Base-by-base conservation (phyloP, 805 yeast genomes). In the Kregervanrija fluxuum region DNA sequence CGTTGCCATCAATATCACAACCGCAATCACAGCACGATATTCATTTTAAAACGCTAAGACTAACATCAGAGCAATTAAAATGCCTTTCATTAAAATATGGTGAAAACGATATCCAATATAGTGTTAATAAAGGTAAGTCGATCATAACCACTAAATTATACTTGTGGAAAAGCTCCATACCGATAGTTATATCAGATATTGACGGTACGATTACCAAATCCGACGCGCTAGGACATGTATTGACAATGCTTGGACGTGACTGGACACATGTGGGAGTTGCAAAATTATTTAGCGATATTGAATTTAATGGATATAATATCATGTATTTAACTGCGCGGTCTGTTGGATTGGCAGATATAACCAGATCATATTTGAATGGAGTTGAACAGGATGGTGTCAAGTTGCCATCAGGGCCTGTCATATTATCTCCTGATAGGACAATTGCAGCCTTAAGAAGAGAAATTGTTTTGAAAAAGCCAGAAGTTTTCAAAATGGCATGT, bases 261-360 rank as follows among this genome's bases (percentile, higher is more conserved):
- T 93, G 99, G 99, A 93, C 99, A 0, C 99, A 93, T 61, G 77
- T 80, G 2, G 99, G 99, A 31, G 99, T 93, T 35, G 96, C 97
- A 2, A 81, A 82, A 56, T 67, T 93, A 45, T 93, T 90, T 60
- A 79, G 79, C n/a, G 99, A 93, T 61, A 93, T 93, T 49, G 59
- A 74, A 38, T 67, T 74, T 46, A 93, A 93, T 59, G 98, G 99
- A 0, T 93, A 91, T 69, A 89, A 93, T 58, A 82, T 93, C 43
- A 75, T 93, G 77, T 93, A 93, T 63, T 69, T 93, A 53, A 93
- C 99, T 0, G 95, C 99, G 0, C 75, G 99, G 51, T 82, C 95
- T 11, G 96, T 88, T 1, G 99, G 99, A 0, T 91, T 86, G 56
- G 95, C 98, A 0, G 98, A 93, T 57, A 73, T 85, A 2, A 93